Evolutionary conservation across 228 moss, liverwort and hornwort genomes (phyloP).

Genomic region (Sphagnum magellanicum): DNA sequence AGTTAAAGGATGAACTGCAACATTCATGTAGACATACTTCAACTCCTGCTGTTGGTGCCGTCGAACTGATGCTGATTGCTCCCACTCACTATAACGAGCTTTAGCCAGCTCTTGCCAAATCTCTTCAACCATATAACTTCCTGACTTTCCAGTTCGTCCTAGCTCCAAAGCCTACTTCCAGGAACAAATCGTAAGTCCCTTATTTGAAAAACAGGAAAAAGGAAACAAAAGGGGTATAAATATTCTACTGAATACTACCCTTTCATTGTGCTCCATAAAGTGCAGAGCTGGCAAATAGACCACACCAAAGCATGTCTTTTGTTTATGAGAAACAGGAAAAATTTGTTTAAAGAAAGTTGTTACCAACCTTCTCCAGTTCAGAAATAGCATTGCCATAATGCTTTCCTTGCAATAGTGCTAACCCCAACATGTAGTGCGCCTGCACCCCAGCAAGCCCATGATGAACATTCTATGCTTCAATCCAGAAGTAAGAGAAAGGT

Average conservation of each 20-base stretch:
- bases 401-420: slow-evolving; percentile 60
- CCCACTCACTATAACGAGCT: slow-evolving; percentile 70
- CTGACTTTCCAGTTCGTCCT: slow-evolving; percentile 68
- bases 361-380: slow-evolving; percentile 75
- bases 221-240: no score
- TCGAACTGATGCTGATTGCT: slow-evolving; percentile 48
- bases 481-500: no score
- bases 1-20: no score
- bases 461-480: no score
- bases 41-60: slow-evolving; percentile 48
- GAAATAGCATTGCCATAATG: slow-evolving; percentile 60
- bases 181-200: no score
- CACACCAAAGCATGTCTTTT: no score
- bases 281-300: no score
- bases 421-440: slow-evolving; percentile 91
- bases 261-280: background rate
- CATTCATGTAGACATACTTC: slow-evolving; percentile 27
- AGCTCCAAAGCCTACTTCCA: slow-evolving; percentile 74
- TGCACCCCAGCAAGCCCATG: slow-evolving; percentile 14
- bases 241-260: background rate
- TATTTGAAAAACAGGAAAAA: no score
- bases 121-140: slow-evolving; percentile 81
- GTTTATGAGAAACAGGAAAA: no score
- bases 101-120: slow-evolving; percentile 93
- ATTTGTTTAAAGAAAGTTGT: no score